These are phyloP conservation scores for Paracamarosporium sp. DNA, from an alignment of 2,329 filamentous ascomycete species.

Conservation along the genomic window DNA sequence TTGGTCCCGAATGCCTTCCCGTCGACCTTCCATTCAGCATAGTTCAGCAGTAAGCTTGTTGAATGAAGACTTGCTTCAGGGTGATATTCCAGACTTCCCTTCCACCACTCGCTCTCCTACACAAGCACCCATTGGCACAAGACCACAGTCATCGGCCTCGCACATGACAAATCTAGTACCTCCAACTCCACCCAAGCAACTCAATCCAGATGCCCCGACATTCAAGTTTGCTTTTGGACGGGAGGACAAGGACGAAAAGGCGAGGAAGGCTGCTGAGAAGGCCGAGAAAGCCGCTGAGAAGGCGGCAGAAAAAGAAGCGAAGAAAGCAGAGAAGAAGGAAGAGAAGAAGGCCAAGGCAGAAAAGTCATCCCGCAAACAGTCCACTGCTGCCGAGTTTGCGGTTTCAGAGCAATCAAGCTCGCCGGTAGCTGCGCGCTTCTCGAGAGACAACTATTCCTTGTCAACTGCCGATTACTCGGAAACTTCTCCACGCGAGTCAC, in stretches of 20 bases:
- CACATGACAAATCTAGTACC: conserved; percentile 44
- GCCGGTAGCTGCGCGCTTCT: conserved; percentile 44
- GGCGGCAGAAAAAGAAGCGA: conserved; percentile 41
- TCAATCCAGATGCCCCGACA: conserved; percentile 89
- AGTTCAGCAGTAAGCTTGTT: conserved; percentile 72
- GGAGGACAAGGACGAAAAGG: conserved; percentile 42
- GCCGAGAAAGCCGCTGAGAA: conserved; percentile 46
- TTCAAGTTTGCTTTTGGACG: conserved; percentile 74
- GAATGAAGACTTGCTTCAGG: conserved; percentile 57
- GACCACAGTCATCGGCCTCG: conserved; percentile 67
- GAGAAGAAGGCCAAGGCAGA: conserved; percentile 48
- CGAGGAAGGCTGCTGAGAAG: conserved; percentile 38
- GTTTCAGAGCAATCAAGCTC: conserved; percentile 33
- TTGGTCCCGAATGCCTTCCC: conserved; percentile 79
- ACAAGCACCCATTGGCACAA: conserved; percentile 79
- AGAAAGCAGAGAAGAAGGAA: conserved; percentile 39
- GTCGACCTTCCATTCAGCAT: conserved; percentile 79
- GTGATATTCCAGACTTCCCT: conserved; percentile 58
- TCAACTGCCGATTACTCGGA: conserved; percentile 46
- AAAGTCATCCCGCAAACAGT: conserved; percentile 41
- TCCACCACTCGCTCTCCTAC: conserved; percentile 59
- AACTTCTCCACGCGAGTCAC: conserved; percentile 46
- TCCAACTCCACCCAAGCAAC: conserved; percentile 59
- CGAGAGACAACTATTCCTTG: conserved; percentile 53
- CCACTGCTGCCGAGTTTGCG: conserved; percentile 27